These are phyloP conservation scores for Parathielavia hyrcaniae DNA, from an alignment of 495 filamentous ascomycete genomes.

Conservation along the genomic window DNA sequence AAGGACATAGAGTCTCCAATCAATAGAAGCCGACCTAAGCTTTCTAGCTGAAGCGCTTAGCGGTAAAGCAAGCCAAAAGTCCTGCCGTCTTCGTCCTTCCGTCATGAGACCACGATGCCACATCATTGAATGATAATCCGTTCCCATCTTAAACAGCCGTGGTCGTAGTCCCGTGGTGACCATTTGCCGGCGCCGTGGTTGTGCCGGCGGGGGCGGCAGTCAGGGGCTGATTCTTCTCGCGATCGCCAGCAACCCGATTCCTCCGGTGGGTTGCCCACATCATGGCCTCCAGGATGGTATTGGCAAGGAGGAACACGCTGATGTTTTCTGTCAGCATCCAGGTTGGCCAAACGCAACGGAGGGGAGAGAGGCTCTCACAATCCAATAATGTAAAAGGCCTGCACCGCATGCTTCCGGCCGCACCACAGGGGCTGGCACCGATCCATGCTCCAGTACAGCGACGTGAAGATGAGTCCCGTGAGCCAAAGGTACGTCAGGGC, in stretches of 20 bases:
- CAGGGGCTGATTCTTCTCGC: conserved; percentile 32
- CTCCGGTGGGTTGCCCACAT: conserved; percentile 40
- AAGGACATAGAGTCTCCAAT: too few species aligned
- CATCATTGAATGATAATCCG: background rate
- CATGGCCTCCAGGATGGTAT: conserved; percentile 23
- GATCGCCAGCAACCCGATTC: conserved; percentile 42
- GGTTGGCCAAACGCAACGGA: background rate
- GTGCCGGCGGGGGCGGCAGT: background rate
- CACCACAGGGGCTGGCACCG: conserved; percentile 23
- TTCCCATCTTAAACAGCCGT: background rate
- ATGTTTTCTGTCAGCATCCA: background rate
- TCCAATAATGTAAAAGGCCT: conserved; percentile 28
- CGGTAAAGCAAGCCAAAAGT: too few species aligned
- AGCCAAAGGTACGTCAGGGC: conserved; percentile 34
- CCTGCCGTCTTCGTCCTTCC: too few species aligned
- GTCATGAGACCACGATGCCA: background rate
- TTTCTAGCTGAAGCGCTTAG: too few species aligned
- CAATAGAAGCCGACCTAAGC: too few species aligned
- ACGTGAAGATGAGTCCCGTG: conserved; percentile 28
- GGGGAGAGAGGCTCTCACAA: conserved; percentile 14
- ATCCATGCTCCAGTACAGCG: conserved; percentile 23
- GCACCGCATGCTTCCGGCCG: conserved; percentile 26
- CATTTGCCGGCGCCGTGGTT: background rate
- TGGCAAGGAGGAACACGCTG: conserved; percentile 23
- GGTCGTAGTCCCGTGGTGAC: conserved; percentile 15